A percentile compares a stretch with the other conserved stretches of the same genome.
Conservation (phyloP, 192 early-diverging fungal genomes). For the Coemansia umbellata region DNA sequence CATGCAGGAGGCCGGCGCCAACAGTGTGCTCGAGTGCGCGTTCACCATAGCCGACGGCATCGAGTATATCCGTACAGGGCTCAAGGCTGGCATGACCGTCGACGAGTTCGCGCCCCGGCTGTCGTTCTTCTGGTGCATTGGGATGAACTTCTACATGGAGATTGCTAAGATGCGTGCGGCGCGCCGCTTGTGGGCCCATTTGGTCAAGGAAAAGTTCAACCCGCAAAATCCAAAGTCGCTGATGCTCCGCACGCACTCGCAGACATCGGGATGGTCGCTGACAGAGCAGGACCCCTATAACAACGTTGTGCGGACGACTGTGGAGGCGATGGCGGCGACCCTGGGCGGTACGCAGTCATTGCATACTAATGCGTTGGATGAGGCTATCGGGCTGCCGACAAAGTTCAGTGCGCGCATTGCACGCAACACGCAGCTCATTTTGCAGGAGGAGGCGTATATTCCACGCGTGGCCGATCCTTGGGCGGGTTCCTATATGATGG, state of each 20-base stretch:
- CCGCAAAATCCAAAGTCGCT: constrained; percentile 76
- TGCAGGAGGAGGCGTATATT: constrained; percentile 84
- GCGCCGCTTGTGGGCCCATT: constrained; percentile 74
- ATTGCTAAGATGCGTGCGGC: constrained; percentile 88
- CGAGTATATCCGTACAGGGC: constrained; percentile 72
- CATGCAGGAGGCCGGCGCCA: constrained; percentile 88
- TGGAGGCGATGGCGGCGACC: constrained; percentile 91
- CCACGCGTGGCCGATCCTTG: constrained; percentile 89
- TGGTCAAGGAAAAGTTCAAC: constrained; percentile 80
- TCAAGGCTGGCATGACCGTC: constrained; percentile 81
- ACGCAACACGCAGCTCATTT: constrained; percentile 85
- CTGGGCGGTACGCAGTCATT: constrained; percentile 89
- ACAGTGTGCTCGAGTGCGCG: constrained; percentile 85
- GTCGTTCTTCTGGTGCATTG: constrained; percentile 90
- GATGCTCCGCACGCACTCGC: constrained; percentile 85
- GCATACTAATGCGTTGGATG: constrained; percentile 89
- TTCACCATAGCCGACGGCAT: constrained; percentile 89
- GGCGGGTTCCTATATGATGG: constrained; percentile 94
- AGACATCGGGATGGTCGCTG: constrained; percentile 88
- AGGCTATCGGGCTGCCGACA: constrained; percentile 84
- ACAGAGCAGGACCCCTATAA: constrained; percentile 92
- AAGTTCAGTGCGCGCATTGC: constrained; percentile 83
- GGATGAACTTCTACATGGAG: constrained; percentile 97
- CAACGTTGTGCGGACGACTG: constrained; percentile 82
- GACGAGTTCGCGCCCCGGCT: constrained; percentile 86